These are phyloP conservation scores for Gleditsia sinensis DNA, from an alignment of 306 rosid genomes.

Conservation along the genomic window DNA sequence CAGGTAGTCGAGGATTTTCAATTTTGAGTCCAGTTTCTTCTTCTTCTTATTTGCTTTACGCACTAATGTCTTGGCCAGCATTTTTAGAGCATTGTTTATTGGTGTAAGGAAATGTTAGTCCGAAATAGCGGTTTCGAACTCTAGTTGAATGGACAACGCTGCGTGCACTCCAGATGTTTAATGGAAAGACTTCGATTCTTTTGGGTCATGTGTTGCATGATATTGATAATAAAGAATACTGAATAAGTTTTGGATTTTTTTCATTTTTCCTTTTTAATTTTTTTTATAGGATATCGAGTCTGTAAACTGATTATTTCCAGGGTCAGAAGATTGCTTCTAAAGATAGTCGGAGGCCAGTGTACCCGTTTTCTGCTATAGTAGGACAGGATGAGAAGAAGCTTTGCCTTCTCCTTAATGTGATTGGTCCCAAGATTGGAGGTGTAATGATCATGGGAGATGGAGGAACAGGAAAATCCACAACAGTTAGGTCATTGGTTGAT, in stretches of 20 bases:
- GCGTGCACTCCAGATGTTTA: slow-evolving; percentile 29
- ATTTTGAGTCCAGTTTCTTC: background rate
- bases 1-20: slow-evolving; percentile 50
- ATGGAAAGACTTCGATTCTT: slow-evolving; percentile 1
- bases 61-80: background rate
- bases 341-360: slow-evolving; percentile 85
- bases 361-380: slow-evolving; percentile 84
- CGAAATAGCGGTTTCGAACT: background rate
- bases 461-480: slow-evolving; percentile 86
- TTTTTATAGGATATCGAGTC: background rate
- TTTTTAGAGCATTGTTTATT: background rate
- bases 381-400: slow-evolving; percentile 96
- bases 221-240: background rate
- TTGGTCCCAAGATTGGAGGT: slow-evolving; percentile 91
- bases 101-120: background rate
- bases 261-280: background rate
- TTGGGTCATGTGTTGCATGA: background rate
- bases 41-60: background rate
- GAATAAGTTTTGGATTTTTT: too few relatives aligned
- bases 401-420: slow-evolving; percentile 82
- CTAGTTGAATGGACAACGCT: background rate
- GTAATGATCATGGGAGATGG: slow-evolving; percentile 96
- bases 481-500: slow-evolving; percentile 80
- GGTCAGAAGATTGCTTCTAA: slow-evolving; percentile 53
- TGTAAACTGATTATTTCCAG: slow-evolving; percentile 44